Evolutionary conservation across 1,284 basidiomycete species (phyloP).

Genomic region (Schizopora paradoxa): DNA sequence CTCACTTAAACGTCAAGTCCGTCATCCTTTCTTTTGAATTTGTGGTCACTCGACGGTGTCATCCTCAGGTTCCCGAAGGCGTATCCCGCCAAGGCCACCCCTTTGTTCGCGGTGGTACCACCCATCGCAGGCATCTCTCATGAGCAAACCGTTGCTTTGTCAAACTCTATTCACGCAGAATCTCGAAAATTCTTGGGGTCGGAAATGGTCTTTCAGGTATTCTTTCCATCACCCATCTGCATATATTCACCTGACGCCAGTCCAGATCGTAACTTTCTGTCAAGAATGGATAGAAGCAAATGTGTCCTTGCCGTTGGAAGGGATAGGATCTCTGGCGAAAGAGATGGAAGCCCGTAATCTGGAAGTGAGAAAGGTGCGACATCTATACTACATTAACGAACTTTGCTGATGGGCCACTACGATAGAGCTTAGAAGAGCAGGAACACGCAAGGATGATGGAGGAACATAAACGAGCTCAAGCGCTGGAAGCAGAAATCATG

Average conservation of each 20-base stretch:
- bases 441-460: constrained; percentile 46
- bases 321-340: constrained; percentile 60
- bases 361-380: constrained; percentile 55
- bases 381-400: background rate
- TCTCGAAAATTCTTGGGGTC: constrained; percentile 55
- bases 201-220: constrained; percentile 70
- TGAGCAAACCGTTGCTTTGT: constrained; percentile 48
- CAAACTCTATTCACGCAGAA: constrained; percentile 53
- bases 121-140: constrained; percentile 51
- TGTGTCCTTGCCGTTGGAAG: constrained; percentile 52
- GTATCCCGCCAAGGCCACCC: constrained; percentile 61
- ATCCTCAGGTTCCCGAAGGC: constrained; percentile 66
- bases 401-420: background rate
- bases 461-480: constrained; percentile 40
- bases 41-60: background rate
- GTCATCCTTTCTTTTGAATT: constrained; percentile 19
- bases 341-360: constrained; percentile 67
- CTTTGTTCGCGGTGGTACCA: constrained; percentile 62
- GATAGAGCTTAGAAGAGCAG: constrained; percentile 36
- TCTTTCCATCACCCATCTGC: constrained; percentile 20
- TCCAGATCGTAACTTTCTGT: constrained; percentile 56
- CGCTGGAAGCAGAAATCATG: constrained; percentile 49
- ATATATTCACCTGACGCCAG: background rate
- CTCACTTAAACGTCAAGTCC: constrained; percentile 66
- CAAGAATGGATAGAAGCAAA: constrained; percentile 66